Conservation (phyloP, 108 stramenopile genomes). For the Asterionellopsis glacialis region DNA sequence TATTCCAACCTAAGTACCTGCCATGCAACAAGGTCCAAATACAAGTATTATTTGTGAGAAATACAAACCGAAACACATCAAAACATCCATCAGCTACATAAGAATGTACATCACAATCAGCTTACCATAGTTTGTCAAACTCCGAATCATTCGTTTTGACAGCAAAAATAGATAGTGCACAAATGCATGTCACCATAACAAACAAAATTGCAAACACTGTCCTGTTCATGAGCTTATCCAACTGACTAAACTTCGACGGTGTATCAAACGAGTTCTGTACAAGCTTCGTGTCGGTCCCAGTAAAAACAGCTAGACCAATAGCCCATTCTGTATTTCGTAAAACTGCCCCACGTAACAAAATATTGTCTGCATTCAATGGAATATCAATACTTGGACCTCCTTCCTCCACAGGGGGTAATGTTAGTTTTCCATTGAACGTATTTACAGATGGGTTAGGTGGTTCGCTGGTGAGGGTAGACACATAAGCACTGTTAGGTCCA, state of each 20-base stretch:
- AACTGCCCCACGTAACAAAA: constrained; percentile 90
- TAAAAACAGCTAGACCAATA: constrained; percentile 91
- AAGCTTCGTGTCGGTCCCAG: constrained; percentile 93
- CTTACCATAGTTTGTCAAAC: constrained; percentile 52
- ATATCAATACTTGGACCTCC: constrained; percentile 47
- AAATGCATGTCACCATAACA: constrained; percentile 69
- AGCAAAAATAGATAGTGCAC: constrained; percentile 33
- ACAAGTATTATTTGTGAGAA: too few species aligned
- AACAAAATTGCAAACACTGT: constrained; percentile 79
- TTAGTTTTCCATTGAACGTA: constrained; percentile 83
- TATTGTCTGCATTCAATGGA: constrained; percentile 77
- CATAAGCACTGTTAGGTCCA: constrained; percentile 23
- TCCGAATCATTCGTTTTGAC: constrained; percentile 20
- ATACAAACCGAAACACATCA: neutral
- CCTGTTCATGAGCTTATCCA: constrained; percentile 81
- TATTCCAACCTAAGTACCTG: constrained; percentile 57
- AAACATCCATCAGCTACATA: constrained; percentile 4
- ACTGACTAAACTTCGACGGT: constrained; percentile 89
- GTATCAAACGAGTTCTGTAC: constrained; percentile 87
- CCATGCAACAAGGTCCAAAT: too few species aligned
- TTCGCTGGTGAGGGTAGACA: constrained; percentile 71
- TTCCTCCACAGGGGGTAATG: constrained; percentile 30
- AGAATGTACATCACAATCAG: too few species aligned
- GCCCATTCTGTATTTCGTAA: constrained; percentile 97
- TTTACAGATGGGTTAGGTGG: constrained; percentile 89